Evolutionary conservation across 257 asterid species (phyloP).

Genomic region (Jacaranda copaia): DNA sequence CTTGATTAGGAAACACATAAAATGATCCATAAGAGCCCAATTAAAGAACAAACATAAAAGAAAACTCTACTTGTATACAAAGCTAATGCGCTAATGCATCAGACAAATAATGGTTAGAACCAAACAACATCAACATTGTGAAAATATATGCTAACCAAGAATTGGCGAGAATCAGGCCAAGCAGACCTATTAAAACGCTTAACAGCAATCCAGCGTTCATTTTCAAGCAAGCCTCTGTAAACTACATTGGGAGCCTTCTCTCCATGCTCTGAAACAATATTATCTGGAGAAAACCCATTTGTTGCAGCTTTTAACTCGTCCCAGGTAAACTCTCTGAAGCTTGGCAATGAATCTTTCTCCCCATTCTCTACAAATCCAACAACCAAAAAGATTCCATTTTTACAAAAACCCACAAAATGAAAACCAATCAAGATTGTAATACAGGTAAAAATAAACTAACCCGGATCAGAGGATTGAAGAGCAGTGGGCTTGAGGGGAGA

Average conservation of each 20-base stretch:
- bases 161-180: conserved; percentile 70
- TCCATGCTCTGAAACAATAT: conserved; percentile 65
- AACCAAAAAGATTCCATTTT: conserved; percentile 11
- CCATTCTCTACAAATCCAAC: conserved; percentile 50
- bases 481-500: conserved; percentile 52
- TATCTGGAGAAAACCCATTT: conserved; percentile 57
- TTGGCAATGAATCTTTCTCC: conserved; percentile 50
- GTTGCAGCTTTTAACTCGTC: conserved; percentile 63
- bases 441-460: conserved; percentile 32
- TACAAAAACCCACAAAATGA: conserved; percentile 12
- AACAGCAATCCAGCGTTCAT: conserved; percentile 56
- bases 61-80: background rate
- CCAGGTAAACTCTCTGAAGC: conserved; percentile 59
- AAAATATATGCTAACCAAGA: conserved; percentile 45
- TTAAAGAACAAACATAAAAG: conserved; percentile 19
- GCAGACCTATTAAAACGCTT: conserved; percentile 64
- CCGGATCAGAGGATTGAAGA: conserved; percentile 51
- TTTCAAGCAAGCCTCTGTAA: conserved; percentile 57
- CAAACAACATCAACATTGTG: background rate
- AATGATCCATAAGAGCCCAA: background rate
- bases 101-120: background rate
- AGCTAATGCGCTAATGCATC: background rate
- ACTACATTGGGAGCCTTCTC: conserved; percentile 68
- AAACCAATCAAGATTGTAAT: conserved; percentile 3
- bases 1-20: conserved; percentile 20